A percentile compares a stretch with the other conserved stretches of the same genome.
Conservation (phyloP, 441 rosid species). For the Lepidium campestre region DNA sequence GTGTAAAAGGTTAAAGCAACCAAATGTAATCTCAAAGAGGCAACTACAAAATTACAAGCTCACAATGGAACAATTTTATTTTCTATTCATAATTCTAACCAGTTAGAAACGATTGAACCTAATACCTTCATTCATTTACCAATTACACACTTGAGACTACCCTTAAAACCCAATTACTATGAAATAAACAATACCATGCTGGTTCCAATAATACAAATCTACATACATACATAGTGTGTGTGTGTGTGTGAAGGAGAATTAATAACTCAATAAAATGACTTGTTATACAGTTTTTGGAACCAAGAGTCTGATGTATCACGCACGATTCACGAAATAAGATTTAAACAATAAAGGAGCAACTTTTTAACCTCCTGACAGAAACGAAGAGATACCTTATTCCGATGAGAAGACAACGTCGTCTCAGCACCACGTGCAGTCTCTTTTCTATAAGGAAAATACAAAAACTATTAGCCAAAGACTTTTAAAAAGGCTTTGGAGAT, state of each 20-base stretch:
- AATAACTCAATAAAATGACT: neutral
- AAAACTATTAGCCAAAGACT: neutral
- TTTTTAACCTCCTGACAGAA: neutral
- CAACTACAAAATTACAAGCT: neutral
- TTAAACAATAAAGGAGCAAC: neutral
- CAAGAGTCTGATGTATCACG: neutral
- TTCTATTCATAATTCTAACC: neutral
- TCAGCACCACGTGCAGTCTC: neutral
- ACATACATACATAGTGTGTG: neutral
- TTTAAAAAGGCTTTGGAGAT: neutral
- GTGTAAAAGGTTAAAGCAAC: neutral
- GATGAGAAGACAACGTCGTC: conserved; percentile 12
- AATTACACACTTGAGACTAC: neutral
- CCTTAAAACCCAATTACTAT: neutral
- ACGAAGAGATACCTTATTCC: conserved; percentile 2
- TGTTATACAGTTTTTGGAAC: neutral
- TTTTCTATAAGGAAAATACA: neutral
- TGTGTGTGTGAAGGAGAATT: neutral
- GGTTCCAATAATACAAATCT: neutral
- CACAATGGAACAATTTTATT: neutral
- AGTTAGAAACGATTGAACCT: neutral
- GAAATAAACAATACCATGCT: neutral
- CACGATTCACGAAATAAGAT: conserved; percentile 6
- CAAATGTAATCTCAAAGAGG: neutral
- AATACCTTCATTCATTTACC: neutral